Base-by-base conservation (phyloP, 257 asterid genomes). In the Scutellaria barbata region DNA sequence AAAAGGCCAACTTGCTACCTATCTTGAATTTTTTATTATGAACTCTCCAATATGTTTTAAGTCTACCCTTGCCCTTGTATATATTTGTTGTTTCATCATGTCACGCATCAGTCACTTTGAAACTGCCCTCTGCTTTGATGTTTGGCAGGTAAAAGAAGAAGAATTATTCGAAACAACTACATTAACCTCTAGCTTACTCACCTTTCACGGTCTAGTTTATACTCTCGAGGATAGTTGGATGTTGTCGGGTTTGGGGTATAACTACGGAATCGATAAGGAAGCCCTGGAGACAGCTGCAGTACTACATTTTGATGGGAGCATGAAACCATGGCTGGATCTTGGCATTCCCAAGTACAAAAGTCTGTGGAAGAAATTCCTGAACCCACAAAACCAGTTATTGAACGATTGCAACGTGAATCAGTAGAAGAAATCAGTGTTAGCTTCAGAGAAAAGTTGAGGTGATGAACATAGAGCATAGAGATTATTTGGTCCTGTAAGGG, bases 281-380 rank as follows among this genome's bases (percentile, higher is more conserved):
- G 69, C 82, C 47, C 71, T 88, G 14, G 71, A 77, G 70, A 81
- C 81, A 42, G 93, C 97, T 71, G 92, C 86, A 40, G 90, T 85
- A 53, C 80, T 95, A 81, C 99, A 95, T 84, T 95, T 77, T 77
- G 96, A 92, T 41, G 99, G 99, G 65, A 88, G 89, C 73, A 95
- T 95, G 99, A 95, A 95, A 79, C 99, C 99, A 10, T 95, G 99
- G 99, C 99, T 95, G 17, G 98, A 92, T 66, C 87, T 95, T 66
- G 93, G 99, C 55, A 95, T 95, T 80, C 89, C 88, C 1, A 81
- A 81, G 69, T 95, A 89, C 85, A 89, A 79, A 82, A 78, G 74
- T 14, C 84, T 76, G 53, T 95, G 99, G 99, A 84, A 86, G 82
- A 88, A 80, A 70, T 92, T 77, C 77, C 77, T 95, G 73, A 79